Percentiles rank a stretch among this genome's conserved stretches.
These are phyloP conservation scores for Glebionis coronaria DNA, from an alignment of 129 eudicot genomes.

Conservation along the genomic window DNA sequence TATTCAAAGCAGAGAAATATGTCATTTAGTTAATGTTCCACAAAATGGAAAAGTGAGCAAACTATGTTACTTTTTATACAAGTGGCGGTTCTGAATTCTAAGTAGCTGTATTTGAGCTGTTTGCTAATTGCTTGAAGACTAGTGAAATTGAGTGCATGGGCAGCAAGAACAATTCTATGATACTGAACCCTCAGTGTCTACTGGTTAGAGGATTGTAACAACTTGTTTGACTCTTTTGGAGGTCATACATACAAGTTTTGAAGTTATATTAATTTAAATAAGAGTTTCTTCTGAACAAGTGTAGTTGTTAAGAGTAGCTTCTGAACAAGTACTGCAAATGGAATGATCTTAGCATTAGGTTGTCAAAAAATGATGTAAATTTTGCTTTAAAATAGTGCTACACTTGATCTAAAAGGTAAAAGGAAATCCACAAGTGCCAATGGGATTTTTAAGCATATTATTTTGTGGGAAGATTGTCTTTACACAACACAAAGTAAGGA, in stretches of 20 bases:
- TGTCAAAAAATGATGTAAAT: constrained; percentile 1
- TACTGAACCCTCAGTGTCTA: neutral
- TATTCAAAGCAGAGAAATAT: no score
- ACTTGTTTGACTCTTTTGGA: constrained; percentile 12
- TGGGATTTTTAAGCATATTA: neutral
- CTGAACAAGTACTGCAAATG: neutral
- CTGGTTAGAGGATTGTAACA: neutral
- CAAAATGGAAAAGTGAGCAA: no score
- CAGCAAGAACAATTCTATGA: neutral
- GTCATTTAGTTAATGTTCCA: no score
- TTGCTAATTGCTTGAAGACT: constrained; percentile 5
- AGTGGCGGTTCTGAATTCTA: no score
- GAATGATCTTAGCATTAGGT: neutral
- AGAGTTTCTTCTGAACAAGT: neutral
- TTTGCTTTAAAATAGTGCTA: constrained; percentile 2
- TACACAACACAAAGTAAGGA: constrained; percentile 18
- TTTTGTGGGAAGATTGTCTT: constrained; percentile 13
- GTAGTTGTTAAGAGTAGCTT: neutral
- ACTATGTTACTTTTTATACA: no score
- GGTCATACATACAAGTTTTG: constrained; percentile 2
- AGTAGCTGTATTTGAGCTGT: neutral
- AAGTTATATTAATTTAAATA: neutral
- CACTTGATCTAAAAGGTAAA: constrained; percentile 20
- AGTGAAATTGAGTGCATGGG: constrained; percentile 4
- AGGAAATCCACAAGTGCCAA: constrained; percentile 10